A percentile compares a stretch with the other conserved stretches of the same genome.
Evolutionary conservation across 306 rosid species (phyloP).

Genomic region (Quercus variabilis): DNA sequence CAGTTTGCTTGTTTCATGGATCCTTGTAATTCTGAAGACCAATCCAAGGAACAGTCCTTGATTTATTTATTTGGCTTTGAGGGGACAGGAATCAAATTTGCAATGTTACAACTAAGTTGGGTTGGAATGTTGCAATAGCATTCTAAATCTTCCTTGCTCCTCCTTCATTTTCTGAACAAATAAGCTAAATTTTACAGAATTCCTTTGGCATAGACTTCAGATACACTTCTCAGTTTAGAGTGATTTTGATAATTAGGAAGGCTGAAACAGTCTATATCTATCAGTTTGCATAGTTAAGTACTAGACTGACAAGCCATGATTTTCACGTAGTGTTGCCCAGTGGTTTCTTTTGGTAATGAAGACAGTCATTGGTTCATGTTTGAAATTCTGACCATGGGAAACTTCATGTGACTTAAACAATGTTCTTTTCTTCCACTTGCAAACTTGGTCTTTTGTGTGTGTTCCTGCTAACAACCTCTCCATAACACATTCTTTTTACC

Average conservation of each 20-base stretch:
- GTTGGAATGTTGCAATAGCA: not conserved
- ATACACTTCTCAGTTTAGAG: not conserved
- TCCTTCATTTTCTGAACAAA: slow-evolving; percentile 21
- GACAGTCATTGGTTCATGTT: not conserved
- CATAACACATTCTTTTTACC: not conserved
- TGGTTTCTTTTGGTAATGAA: not conserved
- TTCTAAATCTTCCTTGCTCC: not conserved
- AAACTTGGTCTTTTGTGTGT: not conserved
- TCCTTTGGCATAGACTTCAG: not conserved
- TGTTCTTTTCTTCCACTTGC: not conserved
- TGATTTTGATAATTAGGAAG: not conserved
- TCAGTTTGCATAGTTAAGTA: not conserved
- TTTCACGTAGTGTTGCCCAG: not conserved
- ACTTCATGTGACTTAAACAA: not conserved
- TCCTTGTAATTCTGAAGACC: not conserved
- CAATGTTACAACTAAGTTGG: too few species aligned
- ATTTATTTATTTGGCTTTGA: too few species aligned
- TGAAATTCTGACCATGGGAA: not conserved
- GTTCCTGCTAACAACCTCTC: not conserved
- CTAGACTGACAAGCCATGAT: not conserved
- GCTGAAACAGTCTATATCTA: not conserved
- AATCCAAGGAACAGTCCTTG: not conserved
- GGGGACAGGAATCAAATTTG: not conserved
- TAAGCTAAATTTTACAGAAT: slow-evolving; percentile 7
- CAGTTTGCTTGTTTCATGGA: not conserved